Evolutionary conservation across 345 rosid genomes (phyloP).

Genomic region (Physaria fendleri): DNA sequence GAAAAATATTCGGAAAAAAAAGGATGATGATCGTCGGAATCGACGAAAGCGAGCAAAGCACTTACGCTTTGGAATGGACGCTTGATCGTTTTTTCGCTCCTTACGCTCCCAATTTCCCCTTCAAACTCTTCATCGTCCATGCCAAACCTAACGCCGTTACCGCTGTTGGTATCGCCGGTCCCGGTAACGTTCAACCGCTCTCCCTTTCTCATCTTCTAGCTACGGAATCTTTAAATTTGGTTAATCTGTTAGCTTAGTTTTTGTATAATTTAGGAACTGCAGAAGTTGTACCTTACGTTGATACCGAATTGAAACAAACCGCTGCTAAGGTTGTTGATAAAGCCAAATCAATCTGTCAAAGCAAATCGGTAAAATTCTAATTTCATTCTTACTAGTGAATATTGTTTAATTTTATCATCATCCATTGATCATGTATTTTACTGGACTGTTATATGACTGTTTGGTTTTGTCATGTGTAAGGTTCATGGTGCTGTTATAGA

Average conservation of each 20-base stretch:
- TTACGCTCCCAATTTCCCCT: constrained; percentile 45
- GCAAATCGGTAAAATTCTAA: constrained; percentile 77
- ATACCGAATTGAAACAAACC: constrained; percentile 63
- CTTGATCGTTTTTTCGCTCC: constrained; percentile 71
- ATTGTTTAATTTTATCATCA: too few relatives aligned
- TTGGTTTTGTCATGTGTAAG: constrained; percentile 32
- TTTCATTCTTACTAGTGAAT: too few relatives aligned
- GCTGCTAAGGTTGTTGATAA: constrained; percentile 62
- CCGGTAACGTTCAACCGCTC: constrained; percentile 59
- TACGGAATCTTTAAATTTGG: too few relatives aligned
- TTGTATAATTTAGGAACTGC: constrained; percentile 46
- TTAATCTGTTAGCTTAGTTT: too few relatives aligned
- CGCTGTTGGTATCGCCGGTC: constrained; percentile 64
- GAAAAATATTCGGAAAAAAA: too few relatives aligned
- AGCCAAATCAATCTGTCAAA: constrained; percentile 50
- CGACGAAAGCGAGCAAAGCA: constrained; percentile 68
- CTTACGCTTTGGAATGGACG: constrained; percentile 83
- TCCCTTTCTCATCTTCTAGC: background rate
- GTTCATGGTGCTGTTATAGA: constrained; percentile 46
- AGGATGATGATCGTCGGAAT: constrained; percentile 55
- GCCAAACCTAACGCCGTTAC: constrained; percentile 66
- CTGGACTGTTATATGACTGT: background rate
- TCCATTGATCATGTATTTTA: background rate
- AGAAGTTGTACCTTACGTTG: constrained; percentile 61
- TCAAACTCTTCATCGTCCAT: constrained; percentile 68